Evolutionary conservation across 2,329 filamentous ascomycete species (phyloP), one percentile per base, ranked within the genome.

Genomic region (Penicillium fuscoglaucum): DNA sequence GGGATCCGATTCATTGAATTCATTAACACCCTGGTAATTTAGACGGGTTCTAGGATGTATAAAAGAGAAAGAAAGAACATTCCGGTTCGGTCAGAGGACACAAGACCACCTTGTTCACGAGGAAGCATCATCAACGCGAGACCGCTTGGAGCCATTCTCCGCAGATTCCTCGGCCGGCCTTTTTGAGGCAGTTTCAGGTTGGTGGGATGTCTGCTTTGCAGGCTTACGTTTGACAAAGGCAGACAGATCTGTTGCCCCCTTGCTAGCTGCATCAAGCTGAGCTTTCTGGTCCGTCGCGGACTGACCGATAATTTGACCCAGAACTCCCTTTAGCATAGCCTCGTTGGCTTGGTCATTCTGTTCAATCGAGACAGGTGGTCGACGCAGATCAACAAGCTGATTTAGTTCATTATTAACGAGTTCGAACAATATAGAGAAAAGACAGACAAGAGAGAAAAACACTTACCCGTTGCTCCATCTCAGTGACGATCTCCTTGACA

Each of bases 401-500:
- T 48, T 68, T 59, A n/a, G 65, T 57, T 46, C 43, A 55, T 62
- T 57, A 67, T 55, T 44, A 43, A 52, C 53, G 4, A 24, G 19
- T 39, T 66, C 39, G 64, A 43, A 49, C 21, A 39, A 31, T 50
- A 19, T 9, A 9, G 60, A 37, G 17, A 61, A 55, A 47, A 37
- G 43, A 48, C n/a, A 43, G 35, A 46, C n/a, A 26, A 35, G 39
- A 19, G 24, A 13, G 28, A n/a, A 46, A 21, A 21, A 13, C 13
- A 49, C 76, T 73, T 72, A 83, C 81, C 60, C 84, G 76, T 66
- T 83, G 80, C 66, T 85, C 78, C 80, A 88, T 86, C 52, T 88
- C 86, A 24, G 78, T 77, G 4, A 87, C 72, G 70, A 88, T 85
- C 44, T 85, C 82, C 64, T 83, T 83, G 24, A 87, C 84, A 56